Evolutionary conservation across 1,139 yeast species (phyloP).

Genomic region (Lizanozyma gosingica): DNA sequence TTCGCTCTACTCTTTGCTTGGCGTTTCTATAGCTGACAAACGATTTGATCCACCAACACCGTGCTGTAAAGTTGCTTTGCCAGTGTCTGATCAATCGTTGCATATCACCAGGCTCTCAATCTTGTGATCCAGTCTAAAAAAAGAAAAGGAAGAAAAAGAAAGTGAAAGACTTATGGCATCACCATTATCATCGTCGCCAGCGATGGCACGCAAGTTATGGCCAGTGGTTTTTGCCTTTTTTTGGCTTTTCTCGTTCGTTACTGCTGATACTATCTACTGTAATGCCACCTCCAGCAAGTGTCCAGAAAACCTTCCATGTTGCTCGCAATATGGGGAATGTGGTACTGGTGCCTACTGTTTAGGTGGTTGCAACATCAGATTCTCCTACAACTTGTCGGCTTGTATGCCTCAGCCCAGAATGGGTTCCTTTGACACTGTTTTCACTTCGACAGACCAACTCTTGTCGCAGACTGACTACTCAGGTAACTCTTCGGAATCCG

Average conservation of each 20-base stretch:
- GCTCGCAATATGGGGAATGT: constrained; percentile 78
- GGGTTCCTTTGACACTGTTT: constrained; percentile 25
- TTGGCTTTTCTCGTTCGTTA: constrained; percentile 8
- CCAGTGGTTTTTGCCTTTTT: constrained; percentile 3
- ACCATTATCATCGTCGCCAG: too few relatives aligned
- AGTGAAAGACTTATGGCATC: too few relatives aligned
- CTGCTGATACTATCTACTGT: constrained; percentile 31
- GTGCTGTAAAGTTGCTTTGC: too few relatives aligned
- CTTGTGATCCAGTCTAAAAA: too few relatives aligned
- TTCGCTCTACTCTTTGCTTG: too few relatives aligned
- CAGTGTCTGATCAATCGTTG: too few relatives aligned
- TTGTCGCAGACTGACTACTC: constrained; percentile 39
- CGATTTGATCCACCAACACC: too few relatives aligned
- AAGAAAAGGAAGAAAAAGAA: too few relatives aligned
- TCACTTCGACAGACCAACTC: constrained; percentile 24
- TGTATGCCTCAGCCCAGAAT: constrained; percentile 59
- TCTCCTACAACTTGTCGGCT: constrained; percentile 50
- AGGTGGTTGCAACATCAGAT: constrained; percentile 72
- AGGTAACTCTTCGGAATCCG: constrained; percentile 60
- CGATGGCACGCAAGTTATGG: too few relatives aligned
- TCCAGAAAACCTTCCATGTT: constrained; percentile 70
- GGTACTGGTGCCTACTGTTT: constrained; percentile 76
- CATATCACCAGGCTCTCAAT: too few relatives aligned
- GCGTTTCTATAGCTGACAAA: too few relatives aligned
- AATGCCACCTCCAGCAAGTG: constrained; percentile 38